Evolutionary conservation across 306 rosid genomes (phyloP).

Genomic region (Castanospermum australe): DNA sequence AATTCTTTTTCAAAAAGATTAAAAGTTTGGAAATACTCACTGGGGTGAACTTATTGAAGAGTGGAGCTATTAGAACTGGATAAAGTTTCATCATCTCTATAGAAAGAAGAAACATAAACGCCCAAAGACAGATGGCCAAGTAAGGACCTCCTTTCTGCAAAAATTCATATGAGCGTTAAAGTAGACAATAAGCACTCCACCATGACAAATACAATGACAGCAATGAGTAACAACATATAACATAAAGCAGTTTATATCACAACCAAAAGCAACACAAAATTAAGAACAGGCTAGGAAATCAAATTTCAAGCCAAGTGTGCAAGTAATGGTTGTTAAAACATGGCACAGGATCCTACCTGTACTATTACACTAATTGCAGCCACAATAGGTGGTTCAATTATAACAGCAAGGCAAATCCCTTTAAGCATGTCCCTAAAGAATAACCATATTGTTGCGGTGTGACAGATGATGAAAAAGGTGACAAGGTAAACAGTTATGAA

Average conservation of each 20-base stretch:
- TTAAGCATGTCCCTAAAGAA: slow-evolving; percentile 93
- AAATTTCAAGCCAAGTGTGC: slow-evolving; percentile 17
- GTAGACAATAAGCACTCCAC: background rate
- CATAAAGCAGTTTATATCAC: background rate
- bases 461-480: slow-evolving; percentile 29
- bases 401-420: slow-evolving; percentile 59
- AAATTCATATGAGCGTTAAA: slow-evolving; percentile 24
- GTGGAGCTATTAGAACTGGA: slow-evolving; percentile 94
- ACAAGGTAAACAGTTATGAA: slow-evolving; percentile 20
- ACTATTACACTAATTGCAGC: slow-evolving; percentile 86
- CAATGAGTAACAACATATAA: slow-evolving; percentile 19
- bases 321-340: background rate
- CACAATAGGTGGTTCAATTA: slow-evolving; percentile 91
- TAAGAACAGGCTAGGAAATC: background rate
- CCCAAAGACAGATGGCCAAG: slow-evolving; percentile 97
- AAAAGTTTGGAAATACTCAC: slow-evolving; percentile 54
- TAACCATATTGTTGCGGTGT: slow-evolving; percentile 89
- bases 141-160: slow-evolving; percentile 99
- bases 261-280: background rate
- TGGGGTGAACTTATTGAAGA: slow-evolving; percentile 92
- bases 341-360: slow-evolving; percentile 53
- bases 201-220: background rate
- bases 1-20: background rate
- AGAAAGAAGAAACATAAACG: slow-evolving; percentile 82
- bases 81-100: slow-evolving; percentile 94